Evolutionary conservation across 1,139 yeast genomes (phyloP), one percentile per base, ranked within the genome.

Genomic region (Protomyces arabidopsidicola): DNA sequence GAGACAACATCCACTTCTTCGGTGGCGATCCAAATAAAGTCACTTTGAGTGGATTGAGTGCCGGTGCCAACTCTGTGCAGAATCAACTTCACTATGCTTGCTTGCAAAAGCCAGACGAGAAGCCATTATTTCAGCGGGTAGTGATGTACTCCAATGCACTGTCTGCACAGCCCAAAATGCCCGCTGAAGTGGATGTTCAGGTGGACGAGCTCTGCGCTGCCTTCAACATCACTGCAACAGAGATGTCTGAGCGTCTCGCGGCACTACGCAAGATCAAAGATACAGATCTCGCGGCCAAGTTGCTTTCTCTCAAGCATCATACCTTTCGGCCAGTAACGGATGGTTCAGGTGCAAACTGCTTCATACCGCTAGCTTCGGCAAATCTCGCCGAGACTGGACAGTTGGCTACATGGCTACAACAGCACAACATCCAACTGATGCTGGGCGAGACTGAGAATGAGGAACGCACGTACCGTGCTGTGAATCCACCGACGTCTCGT

Each of bases 401-500:
- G 16, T 75, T 73, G 64, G 77, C 77, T 0, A 64, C 69, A 57
- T 66, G 69, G 66, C 64, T 76, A 56, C 65, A 67, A 6, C 66
- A 64, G 2, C 70, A 71, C 53, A 72, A 71, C 12, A 55, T 73
- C 4, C 69, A 73, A 27, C 67, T 78, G 38, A 58, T 77, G 38
- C 71, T 74, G 59, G 81, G 79, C 16, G 81, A 78, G 65, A 80
- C 77, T 6, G 72, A 71, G 52, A 77, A 77, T 60, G 81, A 78
- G 63, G 72, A 70, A 9, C 67, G 68, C 6, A 68, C 71, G 42
- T 78, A 78, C 62, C 73, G 77, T 2, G 67, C 70, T 16, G 68
- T 75, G 22, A 75, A 78, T 0, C 78, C 81, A 27, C 85, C 85
- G 10, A 72, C 76, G 34, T 86, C 84, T 68, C 83, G 82, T 59